Evolutionary conservation across 257 asterid species (phyloP).

Genomic region (Solanum rostratum): DNA sequence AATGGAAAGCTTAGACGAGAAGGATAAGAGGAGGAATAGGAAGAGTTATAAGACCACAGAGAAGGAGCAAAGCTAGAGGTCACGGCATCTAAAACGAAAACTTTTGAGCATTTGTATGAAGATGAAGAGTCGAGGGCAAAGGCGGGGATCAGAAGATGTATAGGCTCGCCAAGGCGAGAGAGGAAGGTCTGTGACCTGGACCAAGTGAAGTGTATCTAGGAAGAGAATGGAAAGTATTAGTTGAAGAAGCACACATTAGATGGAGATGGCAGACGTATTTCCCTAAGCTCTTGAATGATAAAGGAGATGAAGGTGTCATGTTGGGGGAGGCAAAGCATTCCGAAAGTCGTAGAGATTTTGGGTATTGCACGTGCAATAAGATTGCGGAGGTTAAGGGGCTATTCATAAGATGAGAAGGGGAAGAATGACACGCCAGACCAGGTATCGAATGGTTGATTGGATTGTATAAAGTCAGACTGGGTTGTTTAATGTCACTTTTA

Average conservation of each 20-base stretch:
- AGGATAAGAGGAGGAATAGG: neutral
- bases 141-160: neutral
- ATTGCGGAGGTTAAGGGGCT: neutral
- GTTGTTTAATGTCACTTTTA: neutral
- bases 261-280: neutral
- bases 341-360: neutral
- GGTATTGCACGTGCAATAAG: neutral
- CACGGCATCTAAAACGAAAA: neutral
- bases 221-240: neutral
- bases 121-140: neutral
- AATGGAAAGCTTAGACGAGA: neutral
- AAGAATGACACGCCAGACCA: neutral
- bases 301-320: neutral
- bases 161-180: neutral
- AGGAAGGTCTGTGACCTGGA: neutral
- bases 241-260: neutral
- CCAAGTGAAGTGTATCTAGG: neutral
- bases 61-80: neutral
- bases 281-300: neutral
- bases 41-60: neutral
- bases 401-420: neutral
- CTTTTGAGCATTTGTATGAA: neutral
- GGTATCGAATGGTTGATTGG: neutral
- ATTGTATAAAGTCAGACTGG: too few relatives aligned
- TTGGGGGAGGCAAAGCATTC: neutral